Evolutionary conservation across 495 filamentous ascomycete genomes (phyloP).

Genomic region (Trichoderma virens): DNA sequence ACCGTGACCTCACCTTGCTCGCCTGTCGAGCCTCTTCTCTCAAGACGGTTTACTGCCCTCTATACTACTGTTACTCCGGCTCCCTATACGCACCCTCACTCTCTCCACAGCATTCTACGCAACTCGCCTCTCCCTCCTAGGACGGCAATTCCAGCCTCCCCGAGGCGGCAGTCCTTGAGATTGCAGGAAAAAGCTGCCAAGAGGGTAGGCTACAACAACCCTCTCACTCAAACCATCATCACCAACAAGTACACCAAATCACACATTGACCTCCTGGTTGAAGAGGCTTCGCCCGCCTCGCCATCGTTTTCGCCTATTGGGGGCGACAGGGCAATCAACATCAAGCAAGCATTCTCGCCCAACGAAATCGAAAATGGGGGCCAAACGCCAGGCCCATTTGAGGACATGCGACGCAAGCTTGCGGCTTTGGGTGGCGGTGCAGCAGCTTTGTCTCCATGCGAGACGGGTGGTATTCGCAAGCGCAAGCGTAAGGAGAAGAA

Average conservation of each 20-base stretch:
- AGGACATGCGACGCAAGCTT: conserved; percentile 48
- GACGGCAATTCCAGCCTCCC: conserved; percentile 37
- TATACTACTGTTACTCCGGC: conserved; percentile 12
- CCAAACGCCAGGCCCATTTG: conserved; percentile 48
- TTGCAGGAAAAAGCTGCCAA: conserved; percentile 38
- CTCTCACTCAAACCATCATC: conserved; percentile 46
- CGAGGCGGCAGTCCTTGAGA: conserved; percentile 38
- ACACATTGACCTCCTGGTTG: conserved; percentile 45
- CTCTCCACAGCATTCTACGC: conserved; percentile 65
- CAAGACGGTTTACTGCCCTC: neutral
- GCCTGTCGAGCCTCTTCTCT: conserved; percentile 7
- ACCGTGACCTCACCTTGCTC: neutral
- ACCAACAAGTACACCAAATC: conserved; percentile 47
- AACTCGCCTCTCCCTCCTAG: conserved; percentile 60
- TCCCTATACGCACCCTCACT: conserved; percentile 60
- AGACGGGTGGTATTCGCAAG: conserved; percentile 34
- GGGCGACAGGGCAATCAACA: conserved; percentile 33
- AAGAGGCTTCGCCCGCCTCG: conserved; percentile 42
- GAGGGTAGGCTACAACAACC: conserved; percentile 47
- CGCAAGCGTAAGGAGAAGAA: conserved; percentile 41
- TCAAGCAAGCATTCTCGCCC: conserved; percentile 39
- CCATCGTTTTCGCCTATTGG: conserved; percentile 26
- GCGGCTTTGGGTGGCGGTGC: conserved; percentile 17
- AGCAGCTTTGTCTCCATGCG: conserved; percentile 28
- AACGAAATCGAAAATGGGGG: conserved; percentile 46